A percentile compares a stretch with the other conserved stretches of the same genome.
Evolutionary conservation across 495 filamentous ascomycete species (phyloP).

Genomic region (Penicillium goetzii): DNA sequence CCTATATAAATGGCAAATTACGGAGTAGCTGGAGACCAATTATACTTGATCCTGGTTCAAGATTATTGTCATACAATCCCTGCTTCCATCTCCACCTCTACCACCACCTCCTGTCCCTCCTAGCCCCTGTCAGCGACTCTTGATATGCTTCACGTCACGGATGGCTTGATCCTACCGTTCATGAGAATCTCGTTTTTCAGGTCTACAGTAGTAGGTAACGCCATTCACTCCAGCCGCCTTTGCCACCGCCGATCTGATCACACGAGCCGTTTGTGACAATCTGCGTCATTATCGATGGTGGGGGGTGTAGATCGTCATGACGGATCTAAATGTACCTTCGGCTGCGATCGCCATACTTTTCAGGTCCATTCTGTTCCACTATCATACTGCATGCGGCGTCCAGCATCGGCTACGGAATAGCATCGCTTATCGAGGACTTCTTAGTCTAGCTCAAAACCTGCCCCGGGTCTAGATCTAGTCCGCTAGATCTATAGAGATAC

Average conservation of each 20-base stretch:
- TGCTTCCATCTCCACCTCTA: background rate
- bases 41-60: background rate
- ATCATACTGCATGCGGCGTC: background rate
- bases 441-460: background rate
- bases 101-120: background rate
- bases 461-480: background rate
- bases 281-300: constrained; percentile 6
- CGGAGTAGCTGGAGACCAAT: background rate
- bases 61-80: constrained; percentile 4
- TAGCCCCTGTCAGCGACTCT: constrained; percentile 5
- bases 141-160: background rate
- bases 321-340: background rate
- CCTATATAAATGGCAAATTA: background rate
- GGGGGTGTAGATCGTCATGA: constrained; percentile 2
- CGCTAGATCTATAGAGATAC: background rate
- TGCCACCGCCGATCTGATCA: constrained; percentile 17
- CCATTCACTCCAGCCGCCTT: background rate
- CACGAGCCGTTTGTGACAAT: constrained; percentile 3
- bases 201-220: background rate
- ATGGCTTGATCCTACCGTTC: background rate
- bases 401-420: background rate
- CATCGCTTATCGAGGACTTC: background rate
- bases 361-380: background rate
- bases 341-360: background rate
- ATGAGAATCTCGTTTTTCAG: background rate